Evolutionary conservation across 2,329 filamentous ascomycete genomes (phyloP).

Genomic region (Alternaria rosae): DNA sequence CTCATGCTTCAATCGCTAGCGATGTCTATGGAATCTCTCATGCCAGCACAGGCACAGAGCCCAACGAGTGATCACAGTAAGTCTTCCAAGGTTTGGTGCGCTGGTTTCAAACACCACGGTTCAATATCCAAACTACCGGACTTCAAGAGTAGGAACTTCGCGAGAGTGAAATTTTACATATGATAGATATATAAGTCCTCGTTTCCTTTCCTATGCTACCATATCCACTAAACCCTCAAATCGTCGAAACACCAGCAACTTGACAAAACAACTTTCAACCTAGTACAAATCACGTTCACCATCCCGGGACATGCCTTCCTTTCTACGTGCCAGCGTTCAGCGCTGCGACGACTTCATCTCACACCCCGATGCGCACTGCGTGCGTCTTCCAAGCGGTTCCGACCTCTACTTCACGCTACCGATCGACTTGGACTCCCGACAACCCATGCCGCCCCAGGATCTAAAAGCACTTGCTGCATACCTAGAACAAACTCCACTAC

Average conservation of each 20-base stretch:
- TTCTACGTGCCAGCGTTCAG: background rate
- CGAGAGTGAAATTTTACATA: background rate
- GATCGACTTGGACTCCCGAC: background rate
- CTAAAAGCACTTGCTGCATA: background rate
- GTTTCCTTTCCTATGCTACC: background rate
- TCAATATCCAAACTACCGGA: background rate
- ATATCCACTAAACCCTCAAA: background rate
- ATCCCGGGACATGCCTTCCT: background rate
- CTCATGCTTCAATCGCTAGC: background rate
- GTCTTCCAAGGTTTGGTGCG: background rate
- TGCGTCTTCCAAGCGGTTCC: background rate
- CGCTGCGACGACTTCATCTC: background rate
- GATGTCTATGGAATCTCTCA: background rate
- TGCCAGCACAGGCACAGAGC: background rate
- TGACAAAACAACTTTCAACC: no score
- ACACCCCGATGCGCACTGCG: background rate
- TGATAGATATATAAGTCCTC: background rate
- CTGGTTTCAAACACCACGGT: background rate
- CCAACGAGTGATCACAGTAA: background rate
- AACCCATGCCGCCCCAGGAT: background rate
- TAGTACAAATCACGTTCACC: background rate
- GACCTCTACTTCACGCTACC: conserved; percentile 9
- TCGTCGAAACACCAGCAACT: background rate
- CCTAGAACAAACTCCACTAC: background rate
- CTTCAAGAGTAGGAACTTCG: background rate